Evolutionary conservation across 2,329 filamentous ascomycete genomes (phyloP), one percentile per base, ranked within the genome.

Genomic region (Dendrostoma leiphaemia): DNA sequence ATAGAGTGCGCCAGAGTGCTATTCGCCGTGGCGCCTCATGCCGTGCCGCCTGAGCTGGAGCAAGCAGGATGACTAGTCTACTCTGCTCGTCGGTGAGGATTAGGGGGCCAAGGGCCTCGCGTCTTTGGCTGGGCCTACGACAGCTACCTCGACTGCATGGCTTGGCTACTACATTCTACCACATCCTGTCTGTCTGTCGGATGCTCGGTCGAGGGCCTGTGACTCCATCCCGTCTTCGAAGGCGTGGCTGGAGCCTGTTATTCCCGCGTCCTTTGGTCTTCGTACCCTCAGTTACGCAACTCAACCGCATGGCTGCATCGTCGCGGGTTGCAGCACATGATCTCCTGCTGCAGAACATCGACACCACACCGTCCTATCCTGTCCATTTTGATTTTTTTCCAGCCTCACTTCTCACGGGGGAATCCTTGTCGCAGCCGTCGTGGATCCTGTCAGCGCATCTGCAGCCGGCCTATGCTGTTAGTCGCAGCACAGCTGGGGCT

Each of bases 1-100:
- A 23, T n/a, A 43, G 28, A 23, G 32, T n/a, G 28, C n/a, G n/a
- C 23, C n/a, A 34, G 31, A 31, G 34, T n/a, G 46, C 49, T 26
- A 56, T 53, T 48, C 44, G 49, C 26, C 40, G 53, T 56, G 49
- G 53, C 53, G 53, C 45, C 53, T 53, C 15, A 48, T 53, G 53
- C 43, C 17, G 53, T 56, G 53, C 31, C 13, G 19, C 37, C 53
- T 35, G n/a, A 29, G 13, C n/a, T 21, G 12, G 5, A 21, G 13
- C 13, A 28, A 29, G 15, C 24, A 52, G 24, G 28, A 32, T 24
- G 35, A 35, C 34, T 19, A 17, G n/a, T 13, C 31, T 31, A 23
- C 21, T 12, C 28, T 19, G n/a, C 37, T 29, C 5, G 29, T 41
- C 40, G 47, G 15, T 32, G 17, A 8, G 38, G 21, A 23, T 13